A percentile compares a stretch with the other conserved stretches of the same genome.
phyloP scores from a whole-genome alignment of 257 asterid species.

The Fraxinus quadrangulata region DNA sequence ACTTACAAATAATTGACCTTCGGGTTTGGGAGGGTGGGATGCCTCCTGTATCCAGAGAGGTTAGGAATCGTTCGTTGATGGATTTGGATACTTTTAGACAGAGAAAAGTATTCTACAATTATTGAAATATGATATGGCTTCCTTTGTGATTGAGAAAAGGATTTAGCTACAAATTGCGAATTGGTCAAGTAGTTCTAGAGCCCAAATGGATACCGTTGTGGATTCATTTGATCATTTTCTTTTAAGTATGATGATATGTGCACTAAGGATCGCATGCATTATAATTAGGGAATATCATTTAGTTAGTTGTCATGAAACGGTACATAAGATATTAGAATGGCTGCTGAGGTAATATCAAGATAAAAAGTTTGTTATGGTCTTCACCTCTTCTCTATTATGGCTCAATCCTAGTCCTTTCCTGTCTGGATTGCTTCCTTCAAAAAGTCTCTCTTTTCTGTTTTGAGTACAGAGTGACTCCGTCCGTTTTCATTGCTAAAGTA shows the following conservation, averaged over 20 bases:
- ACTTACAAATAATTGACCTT: too few species aligned
- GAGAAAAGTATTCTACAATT: background rate
- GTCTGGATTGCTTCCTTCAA: conserved; percentile 80
- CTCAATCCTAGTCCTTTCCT: conserved; percentile 53
- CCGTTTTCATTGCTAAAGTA: conserved; percentile 70
- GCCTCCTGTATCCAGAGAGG: background rate
- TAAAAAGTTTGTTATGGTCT: too few species aligned
- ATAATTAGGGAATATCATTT: background rate
- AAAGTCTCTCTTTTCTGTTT: conserved; percentile 67
- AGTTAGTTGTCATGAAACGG: background rate
- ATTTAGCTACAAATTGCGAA: background rate
- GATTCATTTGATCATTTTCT: background rate
- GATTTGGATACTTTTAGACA: background rate
- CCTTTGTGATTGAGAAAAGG: background rate
- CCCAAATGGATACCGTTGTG: background rate
- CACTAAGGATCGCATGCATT: background rate
- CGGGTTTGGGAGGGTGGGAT: background rate
- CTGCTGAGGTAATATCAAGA: background rate
- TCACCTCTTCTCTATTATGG: background rate
- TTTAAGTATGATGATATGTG: background rate
- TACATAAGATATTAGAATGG: background rate
- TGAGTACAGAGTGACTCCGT: conserved; percentile 70
- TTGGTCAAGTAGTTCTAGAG: background rate
- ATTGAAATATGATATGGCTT: background rate
- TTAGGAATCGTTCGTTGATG: background rate